Evolutionary conservation across 164 flowering plant species (phyloP).

Genomic region (Liquidambar formosana): DNA sequence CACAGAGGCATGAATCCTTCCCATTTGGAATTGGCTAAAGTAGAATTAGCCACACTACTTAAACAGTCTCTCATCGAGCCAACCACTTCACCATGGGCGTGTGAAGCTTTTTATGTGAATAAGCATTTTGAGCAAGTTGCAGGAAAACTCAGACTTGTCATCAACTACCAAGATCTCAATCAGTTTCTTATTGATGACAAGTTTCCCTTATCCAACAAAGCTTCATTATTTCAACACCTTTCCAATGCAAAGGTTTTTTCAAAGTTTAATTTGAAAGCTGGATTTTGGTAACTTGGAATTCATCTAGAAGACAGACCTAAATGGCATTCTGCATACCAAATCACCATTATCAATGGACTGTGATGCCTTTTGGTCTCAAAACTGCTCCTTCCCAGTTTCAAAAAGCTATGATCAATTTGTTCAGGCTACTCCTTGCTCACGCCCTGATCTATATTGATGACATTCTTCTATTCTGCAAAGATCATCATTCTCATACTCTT

Average conservation of each 20-base stretch:
- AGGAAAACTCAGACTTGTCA: not conserved
- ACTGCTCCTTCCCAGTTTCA: not conserved
- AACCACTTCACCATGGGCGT: not conserved
- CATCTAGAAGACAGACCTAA: not conserved
- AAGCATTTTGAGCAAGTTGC: not conserved
- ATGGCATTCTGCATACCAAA: not conserved
- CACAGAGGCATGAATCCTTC: not conserved
- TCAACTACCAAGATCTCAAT: not conserved
- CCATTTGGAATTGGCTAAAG: not conserved
- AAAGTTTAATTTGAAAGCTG: not conserved
- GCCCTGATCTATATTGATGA: not conserved
- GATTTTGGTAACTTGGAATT: not conserved
- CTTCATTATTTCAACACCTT: not conserved
- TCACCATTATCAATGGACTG: not conserved
- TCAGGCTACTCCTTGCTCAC: not conserved
- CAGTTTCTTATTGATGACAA: not conserved
- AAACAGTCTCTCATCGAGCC: not conserved
- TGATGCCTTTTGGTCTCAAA: not conserved
- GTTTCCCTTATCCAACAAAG: not conserved
- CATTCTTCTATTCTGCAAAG: not conserved
- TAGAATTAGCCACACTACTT: not conserved
- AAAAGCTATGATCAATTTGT: not conserved
- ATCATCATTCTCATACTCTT: not conserved
- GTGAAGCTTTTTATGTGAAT: conserved; percentile 2
- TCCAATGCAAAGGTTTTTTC: not conserved